Evolutionary conservation across 2,329 filamentous ascomycete genomes (phyloP), one percentile per base, ranked within the genome.

Genomic region (Fusarium sp.): DNA sequence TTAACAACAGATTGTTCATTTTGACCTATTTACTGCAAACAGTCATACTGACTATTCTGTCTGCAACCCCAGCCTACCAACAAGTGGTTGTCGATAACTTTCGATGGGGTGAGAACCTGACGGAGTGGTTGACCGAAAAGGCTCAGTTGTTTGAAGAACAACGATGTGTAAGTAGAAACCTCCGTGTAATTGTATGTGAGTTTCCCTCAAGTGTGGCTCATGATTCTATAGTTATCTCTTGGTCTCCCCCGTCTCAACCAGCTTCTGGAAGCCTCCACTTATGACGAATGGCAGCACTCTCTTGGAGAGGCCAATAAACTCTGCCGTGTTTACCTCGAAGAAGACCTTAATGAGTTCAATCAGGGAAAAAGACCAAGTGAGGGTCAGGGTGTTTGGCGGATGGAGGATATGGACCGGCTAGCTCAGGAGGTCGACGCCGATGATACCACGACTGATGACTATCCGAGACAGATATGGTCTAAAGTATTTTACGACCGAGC

Each of bases 11-110:
- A 22, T 9, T 31, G 41, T 11, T 19, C 7, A 47, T 53, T 28
- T 50, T 65, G 40, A 65, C 53, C n/a, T 61, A 22, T 6, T 3
- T 22, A 6, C 35, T 22, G 11, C 5, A 36, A 49, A 28, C 46
- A 70, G 67, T 62, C 24, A 67, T 68, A 59, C 64, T 70, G 65
- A 52, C 42, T 26, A 57, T 67, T 40, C 34, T 62, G 51, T 66
- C 62, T 28, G 26, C 52, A n/a, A 67, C 67, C 34, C 57, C 57
- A 51, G 54, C 58, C 36, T 68, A 67, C 51, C 59, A 52, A 22
- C 50, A 67, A 44, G 58, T 61, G 22, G 45, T 66, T 29, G 54
- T 69, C 22, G 67, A 70, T n/a, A 59, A 59, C 42, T 58, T 61
- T 35, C 48, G 60, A 24, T 62, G 64, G 62, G 58, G 54, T 3